These are phyloP conservation scores for Tulasnella sp. DNA, from an alignment of 768 basidiomycete species.

Conservation along the genomic window DNA sequence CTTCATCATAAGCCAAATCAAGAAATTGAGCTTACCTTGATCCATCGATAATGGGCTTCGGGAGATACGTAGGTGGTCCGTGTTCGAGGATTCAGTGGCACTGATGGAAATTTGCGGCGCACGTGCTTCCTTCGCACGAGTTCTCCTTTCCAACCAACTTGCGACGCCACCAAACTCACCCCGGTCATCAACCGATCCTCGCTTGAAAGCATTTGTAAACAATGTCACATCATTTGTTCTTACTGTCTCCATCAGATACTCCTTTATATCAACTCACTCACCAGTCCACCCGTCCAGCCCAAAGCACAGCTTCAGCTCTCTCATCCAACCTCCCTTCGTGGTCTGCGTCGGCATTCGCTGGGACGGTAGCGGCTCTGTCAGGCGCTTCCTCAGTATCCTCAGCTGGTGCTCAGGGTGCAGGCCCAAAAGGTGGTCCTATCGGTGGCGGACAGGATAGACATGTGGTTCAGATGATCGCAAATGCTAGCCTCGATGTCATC, in stretches of 20 bases:
- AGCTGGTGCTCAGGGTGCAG: constrained; percentile 33
- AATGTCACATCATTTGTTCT: background rate
- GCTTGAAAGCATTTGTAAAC: no score
- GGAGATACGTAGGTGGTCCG: background rate
- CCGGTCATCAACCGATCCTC: background rate
- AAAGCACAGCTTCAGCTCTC: constrained; percentile 59
- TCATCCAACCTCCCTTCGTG: constrained; percentile 82
- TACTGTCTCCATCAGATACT: constrained; percentile 47
- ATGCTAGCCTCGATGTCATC: constrained; percentile 90
- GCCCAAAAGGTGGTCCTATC: constrained; percentile 53
- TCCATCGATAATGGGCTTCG: background rate
- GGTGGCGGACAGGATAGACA: constrained; percentile 84
- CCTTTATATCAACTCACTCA: constrained; percentile 82
- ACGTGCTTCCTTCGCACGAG: background rate
- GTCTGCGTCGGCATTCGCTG: constrained; percentile 89
- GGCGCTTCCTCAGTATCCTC: constrained; percentile 65
- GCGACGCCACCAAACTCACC: background rate
- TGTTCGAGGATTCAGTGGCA: no score
- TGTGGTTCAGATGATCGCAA: constrained; percentile 98
- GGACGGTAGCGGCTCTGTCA: constrained; percentile 80
- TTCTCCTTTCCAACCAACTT: background rate
- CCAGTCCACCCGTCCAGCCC: constrained; percentile 69
- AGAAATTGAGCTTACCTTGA: background rate
- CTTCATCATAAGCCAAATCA: background rate
- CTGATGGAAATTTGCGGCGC: background rate